Evolutionary conservation across 2,329 filamentous ascomycete species (phyloP).

Genomic region (Arachnomyces sp.): DNA sequence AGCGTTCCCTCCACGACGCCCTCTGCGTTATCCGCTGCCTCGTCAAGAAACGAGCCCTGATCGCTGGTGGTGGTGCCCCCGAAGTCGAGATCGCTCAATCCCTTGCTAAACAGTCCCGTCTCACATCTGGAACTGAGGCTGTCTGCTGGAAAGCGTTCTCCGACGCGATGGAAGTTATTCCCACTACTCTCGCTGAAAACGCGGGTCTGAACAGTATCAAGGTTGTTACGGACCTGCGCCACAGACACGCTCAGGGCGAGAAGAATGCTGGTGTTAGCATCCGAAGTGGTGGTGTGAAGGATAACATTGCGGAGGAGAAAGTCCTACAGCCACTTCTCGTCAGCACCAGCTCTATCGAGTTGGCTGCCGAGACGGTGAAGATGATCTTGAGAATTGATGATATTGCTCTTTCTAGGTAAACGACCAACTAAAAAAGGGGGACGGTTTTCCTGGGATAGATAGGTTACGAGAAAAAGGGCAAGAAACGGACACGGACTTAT

Average conservation of each 20-base stretch:
- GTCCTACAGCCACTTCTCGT: constrained; percentile 93
- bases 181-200: constrained; percentile 93
- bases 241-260: constrained; percentile 90
- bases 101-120: constrained; percentile 71
- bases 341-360: constrained; percentile 92
- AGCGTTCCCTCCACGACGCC: constrained; percentile 92
- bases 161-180: constrained; percentile 93
- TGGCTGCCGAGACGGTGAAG: constrained; percentile 97
- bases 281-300: constrained; percentile 93
- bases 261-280: constrained; percentile 96
- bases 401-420: constrained; percentile 47
- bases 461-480: constrained; percentile 8
- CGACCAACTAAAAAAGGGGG: not conserved
- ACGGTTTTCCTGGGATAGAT: constrained; percentile 15
- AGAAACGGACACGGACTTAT: too few relatives aligned
- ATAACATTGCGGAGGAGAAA: constrained; percentile 93
- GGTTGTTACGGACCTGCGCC: constrained; percentile 90
- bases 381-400: constrained; percentile 70
- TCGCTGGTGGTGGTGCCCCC: constrained; percentile 90
- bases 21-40: constrained; percentile 95
- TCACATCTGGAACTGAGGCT: constrained; percentile 80
- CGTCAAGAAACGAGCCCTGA: constrained; percentile 99
- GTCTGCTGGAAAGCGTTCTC: constrained; percentile 99
- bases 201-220: constrained; percentile 97
- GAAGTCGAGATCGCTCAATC: constrained; percentile 93